Evolutionary conservation across 306 rosid genomes (phyloP).

Genomic region (Psophocarpus tetragonolobus): DNA sequence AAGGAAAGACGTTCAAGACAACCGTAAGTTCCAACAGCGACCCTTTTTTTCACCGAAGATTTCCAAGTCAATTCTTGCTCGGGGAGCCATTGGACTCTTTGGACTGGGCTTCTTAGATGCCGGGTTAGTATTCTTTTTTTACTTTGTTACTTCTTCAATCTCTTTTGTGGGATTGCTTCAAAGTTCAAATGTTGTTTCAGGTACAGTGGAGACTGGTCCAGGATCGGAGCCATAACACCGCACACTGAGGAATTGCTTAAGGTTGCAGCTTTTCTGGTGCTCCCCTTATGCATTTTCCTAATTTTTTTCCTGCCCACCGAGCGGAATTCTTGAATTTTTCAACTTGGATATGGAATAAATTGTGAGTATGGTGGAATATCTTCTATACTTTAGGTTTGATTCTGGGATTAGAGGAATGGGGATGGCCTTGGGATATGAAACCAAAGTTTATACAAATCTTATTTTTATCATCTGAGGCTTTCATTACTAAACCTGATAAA

Average conservation of each 20-base stretch:
- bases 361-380: not conserved
- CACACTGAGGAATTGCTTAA: constrained; percentile 65
- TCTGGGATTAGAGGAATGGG: too few relatives aligned
- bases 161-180: not conserved
- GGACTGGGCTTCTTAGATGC: constrained; percentile 87
- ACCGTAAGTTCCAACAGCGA: constrained; percentile 20
- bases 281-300: constrained; percentile 68
- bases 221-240: constrained; percentile 77
- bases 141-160: not conserved
- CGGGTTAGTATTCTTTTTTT: constrained; percentile 43
- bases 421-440: too few relatives aligned
- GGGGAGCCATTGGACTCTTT: constrained; percentile 60
- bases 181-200: constrained; percentile 45
- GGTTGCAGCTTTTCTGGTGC: constrained; percentile 71
- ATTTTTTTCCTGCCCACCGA: constrained; percentile 45
- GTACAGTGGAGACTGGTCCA: constrained; percentile 97
- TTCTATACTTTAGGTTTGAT: not conserved
- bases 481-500: too few relatives aligned
- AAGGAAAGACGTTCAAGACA: constrained; percentile 45
- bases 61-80: constrained; percentile 55
- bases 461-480: too few relatives aligned
- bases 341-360: not conserved
- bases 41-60: constrained; percentile 36
- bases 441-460: too few relatives aligned
- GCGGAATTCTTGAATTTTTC: constrained; percentile 34